These are phyloP conservation scores for Paracoccidioides lutzii DNA, from an alignment of 2,329 filamentous ascomycete species.

Conservation along the genomic window DNA sequence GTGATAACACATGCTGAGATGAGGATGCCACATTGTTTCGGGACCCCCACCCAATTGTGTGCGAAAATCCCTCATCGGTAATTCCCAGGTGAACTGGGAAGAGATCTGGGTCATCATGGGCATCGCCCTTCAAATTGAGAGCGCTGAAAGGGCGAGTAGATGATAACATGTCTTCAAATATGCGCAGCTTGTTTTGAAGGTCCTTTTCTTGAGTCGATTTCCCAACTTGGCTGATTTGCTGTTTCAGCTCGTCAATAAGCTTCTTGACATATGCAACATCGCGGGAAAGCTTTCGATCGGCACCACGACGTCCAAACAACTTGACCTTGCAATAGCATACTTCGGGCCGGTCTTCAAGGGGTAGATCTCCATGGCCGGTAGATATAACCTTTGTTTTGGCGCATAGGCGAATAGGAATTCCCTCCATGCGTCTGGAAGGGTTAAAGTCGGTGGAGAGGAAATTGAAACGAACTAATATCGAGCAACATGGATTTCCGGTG, in stretches of 20 bases:
- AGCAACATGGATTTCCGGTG: constrained; percentile 60
- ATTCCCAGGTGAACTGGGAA: constrained; percentile 27
- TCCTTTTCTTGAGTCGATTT: constrained; percentile 32
- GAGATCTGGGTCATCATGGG: constrained; percentile 34
- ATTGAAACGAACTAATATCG: constrained; percentile 87
- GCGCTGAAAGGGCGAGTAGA: constrained; percentile 32
- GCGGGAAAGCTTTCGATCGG: constrained; percentile 87
- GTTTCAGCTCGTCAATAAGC: constrained; percentile 88
- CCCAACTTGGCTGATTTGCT: constrained; percentile 66
- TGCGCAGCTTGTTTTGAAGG: constrained; percentile 30
- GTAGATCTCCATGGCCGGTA: constrained; percentile 7
- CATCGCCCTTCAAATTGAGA: constrained; percentile 31
- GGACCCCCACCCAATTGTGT: constrained; percentile 19
- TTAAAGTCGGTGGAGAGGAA: constrained; percentile 98
- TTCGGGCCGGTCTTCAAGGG: constrained; percentile 7
- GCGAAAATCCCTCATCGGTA: constrained; percentile 20
- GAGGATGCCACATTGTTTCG: constrained; percentile 23
- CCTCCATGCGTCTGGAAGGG: constrained; percentile 96
- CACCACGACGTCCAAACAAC: constrained; percentile 89
- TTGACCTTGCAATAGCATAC: constrained; percentile 95
- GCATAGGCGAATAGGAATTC: constrained; percentile 85
- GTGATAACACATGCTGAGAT: constrained; percentile 25
- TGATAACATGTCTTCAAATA: constrained; percentile 36
- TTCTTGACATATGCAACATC: constrained; percentile 93
- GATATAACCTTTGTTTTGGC: constrained; percentile 61